Conservation (phyloP, 169 alveolate genomes). For the Theileria orientalis region DNA sequence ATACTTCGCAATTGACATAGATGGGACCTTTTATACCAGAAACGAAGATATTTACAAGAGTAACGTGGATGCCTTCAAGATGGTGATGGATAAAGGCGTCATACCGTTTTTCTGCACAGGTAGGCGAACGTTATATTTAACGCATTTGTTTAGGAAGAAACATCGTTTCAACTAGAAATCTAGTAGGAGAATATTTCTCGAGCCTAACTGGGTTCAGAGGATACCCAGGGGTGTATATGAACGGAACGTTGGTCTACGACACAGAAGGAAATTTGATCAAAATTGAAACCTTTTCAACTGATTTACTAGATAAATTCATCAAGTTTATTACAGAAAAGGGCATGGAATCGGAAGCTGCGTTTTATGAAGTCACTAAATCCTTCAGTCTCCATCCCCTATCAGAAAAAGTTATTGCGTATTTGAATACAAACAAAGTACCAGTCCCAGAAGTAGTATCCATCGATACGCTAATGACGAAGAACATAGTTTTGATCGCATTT, state of each 20-base stretch:
- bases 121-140: background rate
- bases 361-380: background rate
- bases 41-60: background rate
- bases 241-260: slow-evolving; percentile 39
- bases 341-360: background rate
- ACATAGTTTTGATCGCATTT: background rate
- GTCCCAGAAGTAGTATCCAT: background rate
- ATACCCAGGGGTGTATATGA: slow-evolving; percentile 52
- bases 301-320: background rate
- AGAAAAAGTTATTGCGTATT: slow-evolving; percentile 31
- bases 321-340: background rate
- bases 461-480: background rate
- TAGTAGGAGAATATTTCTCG: background rate
- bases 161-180: background rate
- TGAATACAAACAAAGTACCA: too few relatives aligned
- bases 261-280: slow-evolving; percentile 16
- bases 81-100: background rate
- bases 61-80: slow-evolving; percentile 16
- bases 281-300: background rate
- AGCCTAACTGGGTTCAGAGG: slow-evolving; percentile 10
- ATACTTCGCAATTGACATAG: slow-evolving; percentile 30
- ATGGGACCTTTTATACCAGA: slow-evolving; percentile 12
- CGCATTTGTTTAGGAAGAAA: background rate
- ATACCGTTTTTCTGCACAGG: slow-evolving; percentile 37
- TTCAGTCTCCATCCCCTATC: too few relatives aligned